These are phyloP conservation scores for Fusarium nisikadoi DNA, from an alignment of 2,329 filamentous ascomycete species.

Conservation along the genomic window DNA sequence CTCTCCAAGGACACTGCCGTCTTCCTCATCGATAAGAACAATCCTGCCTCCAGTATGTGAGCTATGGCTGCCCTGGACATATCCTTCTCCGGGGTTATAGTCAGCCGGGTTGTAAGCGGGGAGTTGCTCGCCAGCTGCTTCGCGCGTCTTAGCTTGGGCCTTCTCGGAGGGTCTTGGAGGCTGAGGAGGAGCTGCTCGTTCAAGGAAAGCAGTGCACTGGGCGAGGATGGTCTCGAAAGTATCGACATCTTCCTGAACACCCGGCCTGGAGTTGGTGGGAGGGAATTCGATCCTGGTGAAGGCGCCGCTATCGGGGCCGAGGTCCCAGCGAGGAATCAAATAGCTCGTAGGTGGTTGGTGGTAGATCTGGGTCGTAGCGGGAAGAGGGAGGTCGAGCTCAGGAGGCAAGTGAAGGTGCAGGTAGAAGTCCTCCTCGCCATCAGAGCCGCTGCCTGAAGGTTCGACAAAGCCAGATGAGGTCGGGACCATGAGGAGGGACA, in stretches of 20 bases:
- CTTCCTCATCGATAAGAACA: constrained; percentile 93
- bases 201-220: constrained; percentile 96
- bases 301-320: constrained; percentile 86
- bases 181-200: constrained; percentile 76
- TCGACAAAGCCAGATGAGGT: constrained; percentile 79
- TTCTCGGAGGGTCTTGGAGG: constrained; percentile 47
- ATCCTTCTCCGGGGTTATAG: constrained; percentile 83
- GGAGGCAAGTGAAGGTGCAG: constrained; percentile 94
- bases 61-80: constrained; percentile 72
- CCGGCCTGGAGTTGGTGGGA: constrained; percentile 72
- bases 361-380: constrained; percentile 96
- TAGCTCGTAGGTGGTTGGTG: constrained; percentile 94
- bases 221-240: constrained; percentile 98
- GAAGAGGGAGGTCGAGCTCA: constrained; percentile 91
- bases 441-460: constrained; percentile 62
- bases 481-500: constrained; percentile 95
- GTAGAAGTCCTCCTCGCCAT: constrained; percentile 92
- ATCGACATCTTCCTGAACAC: constrained; percentile 90
- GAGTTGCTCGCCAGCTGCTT: constrained; percentile 56
- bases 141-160: constrained; percentile 53
- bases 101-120: constrained; percentile 83
- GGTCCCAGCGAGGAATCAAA: constrained; percentile 93
- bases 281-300: constrained; percentile 97
- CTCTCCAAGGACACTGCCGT: constrained; percentile 95
- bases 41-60: constrained; percentile 72